These are phyloP conservation scores for Paspalum vaginatum DNA, from an alignment of 176 grass and related monocot genomes.

Conservation along the genomic window DNA sequence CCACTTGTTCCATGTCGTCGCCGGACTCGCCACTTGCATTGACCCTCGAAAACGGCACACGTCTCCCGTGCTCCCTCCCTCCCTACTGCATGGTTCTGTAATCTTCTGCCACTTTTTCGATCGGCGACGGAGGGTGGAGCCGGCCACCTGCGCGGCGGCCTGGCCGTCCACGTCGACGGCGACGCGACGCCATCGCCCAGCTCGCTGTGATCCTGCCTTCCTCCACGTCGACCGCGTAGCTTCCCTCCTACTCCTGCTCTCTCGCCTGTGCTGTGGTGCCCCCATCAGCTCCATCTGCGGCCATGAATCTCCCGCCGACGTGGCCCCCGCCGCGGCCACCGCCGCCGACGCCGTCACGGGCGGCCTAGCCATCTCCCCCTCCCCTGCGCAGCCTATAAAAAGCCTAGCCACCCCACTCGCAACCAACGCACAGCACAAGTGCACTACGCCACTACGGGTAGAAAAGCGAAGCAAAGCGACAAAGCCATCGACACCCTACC, in stretches of 20 bases:
- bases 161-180: neutral
- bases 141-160: neutral
- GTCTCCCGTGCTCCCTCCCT: no score
- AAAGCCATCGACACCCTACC: neutral
- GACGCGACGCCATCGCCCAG: neutral
- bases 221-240: no score
- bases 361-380: neutral
- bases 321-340: neutral
- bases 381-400: neutral
- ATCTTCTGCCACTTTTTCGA: neutral
- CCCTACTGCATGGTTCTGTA: neutral
- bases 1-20: neutral
- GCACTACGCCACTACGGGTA: no score
- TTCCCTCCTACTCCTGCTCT: no score
- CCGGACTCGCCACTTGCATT: no score
- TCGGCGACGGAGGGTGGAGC: neutral
- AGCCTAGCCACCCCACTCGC: neutral
- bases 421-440: neutral
- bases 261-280: no score
- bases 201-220: neutral
- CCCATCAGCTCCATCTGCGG: neutral
- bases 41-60: no score
- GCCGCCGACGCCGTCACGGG: neutral
- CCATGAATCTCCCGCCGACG: neutral
- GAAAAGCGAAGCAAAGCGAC: no score